Evolutionary conservation across 139 green algal genomes (phyloP).

Genomic region (Chlamydomonas sp.): DNA sequence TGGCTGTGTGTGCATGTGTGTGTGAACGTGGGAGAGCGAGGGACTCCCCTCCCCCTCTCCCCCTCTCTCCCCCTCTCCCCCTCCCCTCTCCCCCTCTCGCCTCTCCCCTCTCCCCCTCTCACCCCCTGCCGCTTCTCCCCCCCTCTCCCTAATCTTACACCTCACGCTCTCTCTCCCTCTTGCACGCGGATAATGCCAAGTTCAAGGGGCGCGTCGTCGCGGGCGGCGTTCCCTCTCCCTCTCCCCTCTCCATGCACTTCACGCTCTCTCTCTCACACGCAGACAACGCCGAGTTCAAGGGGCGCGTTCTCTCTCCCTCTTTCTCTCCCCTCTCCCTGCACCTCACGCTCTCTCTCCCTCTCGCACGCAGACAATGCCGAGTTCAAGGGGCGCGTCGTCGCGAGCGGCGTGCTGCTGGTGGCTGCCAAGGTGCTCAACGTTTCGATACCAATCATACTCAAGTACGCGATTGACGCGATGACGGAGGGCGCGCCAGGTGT

Average conservation of each 20-base stretch:
- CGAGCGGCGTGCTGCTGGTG: conserved; percentile 58
- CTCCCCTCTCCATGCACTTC: not conserved
- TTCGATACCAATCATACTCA: conserved; percentile 89
- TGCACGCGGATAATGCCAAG: conserved; percentile 5
- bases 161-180: not conserved
- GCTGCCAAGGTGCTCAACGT: conserved; percentile 70
- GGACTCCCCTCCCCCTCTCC: too few relatives aligned
- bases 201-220: too few relatives aligned
- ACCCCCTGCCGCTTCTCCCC: too few relatives aligned
- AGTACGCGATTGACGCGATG: conserved; percentile 81
- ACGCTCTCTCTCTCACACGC: not conserved
- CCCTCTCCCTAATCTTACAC: not conserved
- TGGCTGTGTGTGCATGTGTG: not conserved
- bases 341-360: not conserved
- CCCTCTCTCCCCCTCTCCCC: too few relatives aligned
- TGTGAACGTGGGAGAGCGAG: too few relatives aligned
- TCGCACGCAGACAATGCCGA: conserved; percentile 51
- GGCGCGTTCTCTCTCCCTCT: not conserved
- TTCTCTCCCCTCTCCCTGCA: not conserved
- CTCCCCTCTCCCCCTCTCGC: too few relatives aligned
- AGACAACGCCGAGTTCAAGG: not conserved
- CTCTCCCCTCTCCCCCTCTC: too few relatives aligned
- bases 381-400: conserved; percentile 50
- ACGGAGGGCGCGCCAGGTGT: too few relatives aligned
- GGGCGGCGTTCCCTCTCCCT: too few relatives aligned